These are phyloP conservation scores for Wickerhamiella sorbophila DNA, from an alignment of 805 yeast species.

Conservation along the genomic window DNA sequence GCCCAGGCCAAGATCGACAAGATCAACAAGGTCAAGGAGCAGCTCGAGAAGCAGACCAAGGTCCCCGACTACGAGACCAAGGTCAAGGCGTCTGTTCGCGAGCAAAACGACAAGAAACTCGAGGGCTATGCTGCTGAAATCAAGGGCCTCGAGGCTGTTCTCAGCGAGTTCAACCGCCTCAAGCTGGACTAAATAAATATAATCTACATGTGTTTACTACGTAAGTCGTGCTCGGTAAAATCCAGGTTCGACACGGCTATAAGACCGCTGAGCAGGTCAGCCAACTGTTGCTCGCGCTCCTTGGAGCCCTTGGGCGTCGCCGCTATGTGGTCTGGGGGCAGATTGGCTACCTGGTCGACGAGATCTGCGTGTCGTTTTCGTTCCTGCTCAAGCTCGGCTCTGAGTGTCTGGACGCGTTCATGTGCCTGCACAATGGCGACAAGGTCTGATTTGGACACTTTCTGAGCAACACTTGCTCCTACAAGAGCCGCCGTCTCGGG, in stretches of 20 bases:
- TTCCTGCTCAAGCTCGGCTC: not conserved
- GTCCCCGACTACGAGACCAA: conserved; percentile 72
- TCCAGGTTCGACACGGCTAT: not conserved
- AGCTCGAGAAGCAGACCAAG: conserved; percentile 53
- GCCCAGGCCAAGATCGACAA: conserved; percentile 62
- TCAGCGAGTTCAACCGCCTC: conserved; percentile 52
- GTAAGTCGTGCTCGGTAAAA: not conserved
- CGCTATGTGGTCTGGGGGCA: not conserved
- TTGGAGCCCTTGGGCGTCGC: not conserved
- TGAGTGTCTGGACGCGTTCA: not conserved
- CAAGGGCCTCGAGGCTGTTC: conserved; percentile 76
- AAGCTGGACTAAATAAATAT: conserved; percentile 7
- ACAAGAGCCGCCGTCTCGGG: not conserved
- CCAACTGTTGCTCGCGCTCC: not conserved
- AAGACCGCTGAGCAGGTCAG: not conserved
- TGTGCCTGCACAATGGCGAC: not conserved
- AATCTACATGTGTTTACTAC: not conserved
- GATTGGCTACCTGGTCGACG: not conserved
- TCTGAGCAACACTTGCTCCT: not conserved
- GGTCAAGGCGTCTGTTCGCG: conserved; percentile 72
- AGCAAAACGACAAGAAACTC: conserved; percentile 50
- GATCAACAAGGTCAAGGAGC: conserved; percentile 42
- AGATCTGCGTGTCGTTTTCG: not conserved
- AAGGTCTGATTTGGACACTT: not conserved
- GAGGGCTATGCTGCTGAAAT: conserved; percentile 73